These are phyloP conservation scores for Arthrobotrys musiformis DNA, from an alignment of 2,329 filamentous ascomycete species.

Conservation along the genomic window DNA sequence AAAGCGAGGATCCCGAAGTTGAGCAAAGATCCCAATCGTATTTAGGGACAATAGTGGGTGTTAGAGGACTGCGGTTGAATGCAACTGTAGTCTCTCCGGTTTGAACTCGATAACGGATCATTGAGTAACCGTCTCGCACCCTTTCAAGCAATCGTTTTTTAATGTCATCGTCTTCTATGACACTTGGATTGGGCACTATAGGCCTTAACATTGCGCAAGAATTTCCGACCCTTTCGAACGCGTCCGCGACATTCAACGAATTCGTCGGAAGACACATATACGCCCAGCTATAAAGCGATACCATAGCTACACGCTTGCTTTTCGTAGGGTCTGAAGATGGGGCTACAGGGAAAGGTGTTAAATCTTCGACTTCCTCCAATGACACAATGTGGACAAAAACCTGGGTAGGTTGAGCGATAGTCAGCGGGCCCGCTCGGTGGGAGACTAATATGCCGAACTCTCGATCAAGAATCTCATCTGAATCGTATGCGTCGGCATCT, in stretches of 20 bases:
- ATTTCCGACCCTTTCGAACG: conserved; percentile 60
- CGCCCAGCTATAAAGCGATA: conserved; percentile 64
- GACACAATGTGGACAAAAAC: conserved; percentile 63
- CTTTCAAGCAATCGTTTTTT: conserved; percentile 48
- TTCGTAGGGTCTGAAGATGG: background rate
- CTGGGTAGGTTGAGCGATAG: conserved; percentile 58
- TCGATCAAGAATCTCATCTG: conserved; percentile 51
- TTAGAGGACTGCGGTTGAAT: conserved; percentile 63
- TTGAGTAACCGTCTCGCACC: conserved; percentile 62
- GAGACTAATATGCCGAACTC: conserved; percentile 62
- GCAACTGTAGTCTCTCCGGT: conserved; percentile 64
- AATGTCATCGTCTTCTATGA: background rate
- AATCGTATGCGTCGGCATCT: conserved; percentile 61
- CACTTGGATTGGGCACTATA: background rate
- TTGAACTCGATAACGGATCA: conserved; percentile 61
- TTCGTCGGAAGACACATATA: conserved; percentile 62
- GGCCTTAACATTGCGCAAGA: conserved; percentile 23
- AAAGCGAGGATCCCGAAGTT: conserved; percentile 62
- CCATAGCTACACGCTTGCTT: conserved; percentile 60
- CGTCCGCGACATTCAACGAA: conserved; percentile 61
- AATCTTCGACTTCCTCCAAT: conserved; percentile 62
- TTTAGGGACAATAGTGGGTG: conserved; percentile 59
- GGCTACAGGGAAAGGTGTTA: conserved; percentile 56
- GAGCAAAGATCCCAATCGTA: conserved; percentile 57
- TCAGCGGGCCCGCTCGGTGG: conserved; percentile 61